These are phyloP conservation scores for Psidium friedrichsthalianum DNA, from an alignment of 345 rosid genomes.

Conservation along the genomic window DNA sequence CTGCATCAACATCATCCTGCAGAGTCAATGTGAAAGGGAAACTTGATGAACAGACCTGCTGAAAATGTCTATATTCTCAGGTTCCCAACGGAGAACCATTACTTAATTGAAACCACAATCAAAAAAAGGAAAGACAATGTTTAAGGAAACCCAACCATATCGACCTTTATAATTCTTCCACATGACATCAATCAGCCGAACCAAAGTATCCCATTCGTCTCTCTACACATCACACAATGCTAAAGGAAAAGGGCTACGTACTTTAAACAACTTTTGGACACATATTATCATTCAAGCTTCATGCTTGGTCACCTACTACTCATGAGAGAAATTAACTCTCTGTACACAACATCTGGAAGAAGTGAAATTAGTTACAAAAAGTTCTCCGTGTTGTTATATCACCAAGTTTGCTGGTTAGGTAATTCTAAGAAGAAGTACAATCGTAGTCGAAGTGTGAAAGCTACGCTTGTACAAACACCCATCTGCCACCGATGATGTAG, in stretches of 20 bases:
- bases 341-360: neutral
- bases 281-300: neutral
- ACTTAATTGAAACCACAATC: neutral
- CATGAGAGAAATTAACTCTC: neutral
- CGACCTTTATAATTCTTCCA: neutral
- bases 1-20: constrained; percentile 78
- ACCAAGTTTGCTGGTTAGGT: neutral
- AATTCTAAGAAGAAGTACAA: neutral
- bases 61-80: neutral
- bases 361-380: neutral
- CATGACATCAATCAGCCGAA: neutral
- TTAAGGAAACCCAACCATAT: neutral
- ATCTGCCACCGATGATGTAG: neutral
- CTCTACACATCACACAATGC: neutral
- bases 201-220: neutral
- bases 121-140: neutral
- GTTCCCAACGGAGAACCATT: neutral
- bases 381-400: neutral
- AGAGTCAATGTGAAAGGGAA: neutral
- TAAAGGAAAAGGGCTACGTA: neutral
- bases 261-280: neutral
- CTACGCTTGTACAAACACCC: neutral
- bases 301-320: neutral
- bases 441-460: neutral
- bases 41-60: neutral